Base-by-base conservation (phyloP, 2,329 filamentous ascomycete genomes). In the Tolypocladium tundrense region DNA sequence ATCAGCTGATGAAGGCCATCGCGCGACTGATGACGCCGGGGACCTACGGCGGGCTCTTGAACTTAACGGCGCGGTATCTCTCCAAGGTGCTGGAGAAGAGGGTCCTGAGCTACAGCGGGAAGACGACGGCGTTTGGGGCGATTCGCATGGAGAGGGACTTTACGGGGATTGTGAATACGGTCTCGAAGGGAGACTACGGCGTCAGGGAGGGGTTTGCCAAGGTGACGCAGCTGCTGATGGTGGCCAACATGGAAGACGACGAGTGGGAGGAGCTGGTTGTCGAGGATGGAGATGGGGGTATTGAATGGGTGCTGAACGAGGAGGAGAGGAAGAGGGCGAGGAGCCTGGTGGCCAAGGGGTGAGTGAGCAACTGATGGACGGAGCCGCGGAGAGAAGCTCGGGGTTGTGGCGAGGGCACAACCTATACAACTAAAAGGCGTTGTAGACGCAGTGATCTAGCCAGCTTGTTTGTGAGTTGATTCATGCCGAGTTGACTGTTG, bases 201-300 rank as follows among this genome's bases (percentile, higher is more conserved):
- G 81, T 94, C 41, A 79, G 90, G 39, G 91, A 96, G 67, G 73
- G 82, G 3, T 96, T 97, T 75, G 79, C 81, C 35, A 84, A 86
- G 66, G 89, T 88, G 59, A 80, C 81, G 59, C 91, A 97, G 78
- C 87, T 96, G 65, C 84, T 88, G 58, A 84, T 95, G 78, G 84
- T 96, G 19, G 86, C 93, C 69, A 93, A 92, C 65, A 95, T 97
- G 91, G 92, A 97, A 69, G 90, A 94, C 40, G 92, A 97, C 59
- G 93, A 97, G 73, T 96, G 91, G 89, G 89, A 93, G 53, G 91
- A 94, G 71, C 72, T 92, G 43, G 67, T 72, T 8, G 73, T 79
- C 45, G 59, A 69, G 31, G 73, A 77, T 39, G 79, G 75, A 41
- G 82, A 85, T 14, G 86, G 83, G 54, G 88, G 83, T 13, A 84